Base-by-base conservation (phyloP, 345 rosid species). In the Heritiera fomes region DNA sequence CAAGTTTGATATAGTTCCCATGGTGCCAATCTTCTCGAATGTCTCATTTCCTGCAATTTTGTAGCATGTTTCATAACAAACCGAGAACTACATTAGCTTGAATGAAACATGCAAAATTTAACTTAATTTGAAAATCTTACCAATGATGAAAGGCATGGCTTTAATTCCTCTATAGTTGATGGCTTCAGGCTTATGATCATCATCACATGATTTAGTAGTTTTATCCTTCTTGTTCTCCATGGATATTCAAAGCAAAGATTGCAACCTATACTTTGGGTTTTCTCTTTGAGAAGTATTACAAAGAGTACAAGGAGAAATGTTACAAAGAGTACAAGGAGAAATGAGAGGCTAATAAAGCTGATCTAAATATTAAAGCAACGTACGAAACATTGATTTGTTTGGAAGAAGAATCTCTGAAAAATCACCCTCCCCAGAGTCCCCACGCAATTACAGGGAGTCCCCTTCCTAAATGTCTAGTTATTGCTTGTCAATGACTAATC, bases 11-110 rank as follows among this genome's bases (percentile, higher is more conserved):
- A 59, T 15, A 8, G 89, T 73, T 0, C 89, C 89, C 1, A 84
- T 11, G 0, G 87, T 82, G 0, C 89, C 89, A 14, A 84, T 73
- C 83, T 87, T 87, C 80, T 87, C 89, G 64, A 84, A 87, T 0
- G 85, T 81, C 77, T 87, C 87, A 79, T 85, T 85, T 73, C 87
- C 87, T 85, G 75, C 38, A 34, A 34, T 34, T 34, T 34, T 34
- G 38, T 34, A 34, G 38, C 38, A 13, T 32, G 8, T 62, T 62
- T 5, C 18, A 30, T 4, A 4, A 41, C 6, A 30, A 58, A 32
- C 32, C 32, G 12, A 62, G 41, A 62, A 62, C 1, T 10, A 34
- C 38, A 34, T 34, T 34, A 34, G 38, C 38, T 23, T 32, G 41
- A 32, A 30, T 30, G 0, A 11, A 61, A 30, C 66, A 28, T 30